Conservation (phyloP, 1,284 basidiomycete species). For the Ustilago tritici region DNA sequence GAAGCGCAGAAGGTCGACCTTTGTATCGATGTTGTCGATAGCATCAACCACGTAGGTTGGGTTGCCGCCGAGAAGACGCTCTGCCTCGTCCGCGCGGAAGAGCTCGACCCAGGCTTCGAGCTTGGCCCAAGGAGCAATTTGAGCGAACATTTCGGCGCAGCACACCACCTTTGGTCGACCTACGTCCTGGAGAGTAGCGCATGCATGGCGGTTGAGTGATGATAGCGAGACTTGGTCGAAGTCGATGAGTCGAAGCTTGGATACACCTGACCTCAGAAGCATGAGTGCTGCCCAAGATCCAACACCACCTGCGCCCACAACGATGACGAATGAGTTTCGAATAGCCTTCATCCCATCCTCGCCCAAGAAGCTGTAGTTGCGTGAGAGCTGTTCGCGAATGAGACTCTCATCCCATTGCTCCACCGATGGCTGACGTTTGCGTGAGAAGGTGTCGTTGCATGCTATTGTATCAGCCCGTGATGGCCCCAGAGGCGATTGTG, state of each 20-base stretch:
- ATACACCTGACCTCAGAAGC: conserved; percentile 71
- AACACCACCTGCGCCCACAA: conserved; percentile 95
- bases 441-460: conserved; percentile 16
- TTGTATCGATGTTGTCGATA: conserved; percentile 97
- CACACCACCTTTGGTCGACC: conserved; percentile 91
- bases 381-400: conserved; percentile 78
- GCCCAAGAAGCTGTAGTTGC: conserved; percentile 95
- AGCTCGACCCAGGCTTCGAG: conserved; percentile 73
- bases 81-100: conserved; percentile 46
- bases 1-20: conserved; percentile 72
- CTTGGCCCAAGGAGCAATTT: conserved; percentile 77
- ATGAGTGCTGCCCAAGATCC: conserved; percentile 95
- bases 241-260: conserved; percentile 65
- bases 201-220: conserved; percentile 80
- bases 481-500: conserved; percentile 29
- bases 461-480: conserved; percentile 29
- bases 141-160: conserved; percentile 79
- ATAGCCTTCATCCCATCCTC: conserved; percentile 87
- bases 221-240: conserved; percentile 72
- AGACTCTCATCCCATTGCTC: conserved; percentile 68
- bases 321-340: conserved; percentile 81
- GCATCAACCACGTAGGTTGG: conserved; percentile 67
- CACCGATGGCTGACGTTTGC: conserved; percentile 35
- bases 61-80: conserved; percentile 47
- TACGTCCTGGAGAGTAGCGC: conserved; percentile 89